phyloP scores from a whole-genome alignment of 2,329 filamentous ascomycete species.

The Botryosphaeria dothidea region DNA sequence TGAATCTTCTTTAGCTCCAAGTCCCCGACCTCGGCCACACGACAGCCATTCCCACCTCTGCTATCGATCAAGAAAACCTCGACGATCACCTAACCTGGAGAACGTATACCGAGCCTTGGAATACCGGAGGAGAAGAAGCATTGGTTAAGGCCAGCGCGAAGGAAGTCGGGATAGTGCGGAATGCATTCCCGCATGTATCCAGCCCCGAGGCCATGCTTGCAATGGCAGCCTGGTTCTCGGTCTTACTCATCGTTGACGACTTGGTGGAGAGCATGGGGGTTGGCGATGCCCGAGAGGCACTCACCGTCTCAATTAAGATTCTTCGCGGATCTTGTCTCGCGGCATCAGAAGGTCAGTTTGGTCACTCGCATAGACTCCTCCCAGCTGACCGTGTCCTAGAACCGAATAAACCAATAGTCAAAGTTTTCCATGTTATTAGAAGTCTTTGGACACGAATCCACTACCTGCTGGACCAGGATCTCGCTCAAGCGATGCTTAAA shows the following conservation, averaged over 20 bases:
- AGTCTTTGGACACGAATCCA: not conserved
- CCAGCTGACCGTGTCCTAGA: not conserved
- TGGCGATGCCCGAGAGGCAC: not conserved
- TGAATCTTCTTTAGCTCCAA: not conserved
- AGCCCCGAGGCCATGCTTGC: not conserved
- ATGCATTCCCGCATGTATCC: not conserved
- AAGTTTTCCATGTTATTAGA: not conserved
- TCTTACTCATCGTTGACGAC: not conserved
- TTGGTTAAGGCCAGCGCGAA: not conserved
- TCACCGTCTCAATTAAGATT: not conserved
- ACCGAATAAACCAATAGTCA: not conserved
- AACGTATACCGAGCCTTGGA: not conserved
- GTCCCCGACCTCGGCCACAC: not conserved
- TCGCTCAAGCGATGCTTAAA: not conserved
- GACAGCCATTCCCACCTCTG: not conserved
- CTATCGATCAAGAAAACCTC: not conserved
- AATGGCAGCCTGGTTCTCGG: constrained; percentile 2
- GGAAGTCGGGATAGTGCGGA: not conserved
- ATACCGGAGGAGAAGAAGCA: not conserved
- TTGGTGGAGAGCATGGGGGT: not conserved
- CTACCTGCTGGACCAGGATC: not conserved
- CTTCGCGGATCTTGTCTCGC: not conserved
- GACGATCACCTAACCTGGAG: not conserved
- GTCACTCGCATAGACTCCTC: not conserved
- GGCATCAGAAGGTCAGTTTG: not conserved